Evolutionary conservation across 768 basidiomycete species (phyloP), one percentile per base, ranked within the genome.

Genomic region (Pleurotus cornucopiae): DNA sequence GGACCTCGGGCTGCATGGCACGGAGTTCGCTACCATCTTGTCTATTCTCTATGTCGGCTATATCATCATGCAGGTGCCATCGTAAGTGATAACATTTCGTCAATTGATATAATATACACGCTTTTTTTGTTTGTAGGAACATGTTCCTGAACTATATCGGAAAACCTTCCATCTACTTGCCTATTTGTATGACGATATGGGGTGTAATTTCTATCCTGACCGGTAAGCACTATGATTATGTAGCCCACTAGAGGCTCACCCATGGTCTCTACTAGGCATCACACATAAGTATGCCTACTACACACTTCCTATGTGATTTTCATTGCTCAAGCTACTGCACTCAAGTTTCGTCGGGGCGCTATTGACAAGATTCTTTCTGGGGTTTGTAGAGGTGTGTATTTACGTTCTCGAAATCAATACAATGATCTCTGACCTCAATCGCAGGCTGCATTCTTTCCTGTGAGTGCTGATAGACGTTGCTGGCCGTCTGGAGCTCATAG

Each of bases 301-400:
- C 37, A 12, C 11, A 43, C 45, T 34, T 25, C 25, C 18, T 59
- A 20, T 39, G 21, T 11, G 18, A 44, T 6, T 2, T 46, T 34
- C 9, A 13, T 34, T 23, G 5, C n/a, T 26, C 39, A 23, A 30
- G 26, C 14, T 30, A 37, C 46, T 25, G 39, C 30, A 49, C 23
- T 11, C 26, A 66, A 84, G 83, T 66, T 94, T 85, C 60, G 66
- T 73, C n/a, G 79, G 83, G 18, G 86, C 79, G 5, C 75, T 90
- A 9, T 67, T 83, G 11, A 84, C 84, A 0, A 78, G 91, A 18
- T 92, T 93, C 69, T 80, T 88, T 66, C 76, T 93, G 34, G 92
- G 91, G 38, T 86, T 87, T 59, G 75, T 82, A n/a, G 83, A 83
- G 58, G 51, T 53, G 6, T 45, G 21, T 54, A 12, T 49, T 7